Conservation (phyloP, 2,329 filamentous ascomycete genomes). For the Botryosphaeria dothidea region DNA sequence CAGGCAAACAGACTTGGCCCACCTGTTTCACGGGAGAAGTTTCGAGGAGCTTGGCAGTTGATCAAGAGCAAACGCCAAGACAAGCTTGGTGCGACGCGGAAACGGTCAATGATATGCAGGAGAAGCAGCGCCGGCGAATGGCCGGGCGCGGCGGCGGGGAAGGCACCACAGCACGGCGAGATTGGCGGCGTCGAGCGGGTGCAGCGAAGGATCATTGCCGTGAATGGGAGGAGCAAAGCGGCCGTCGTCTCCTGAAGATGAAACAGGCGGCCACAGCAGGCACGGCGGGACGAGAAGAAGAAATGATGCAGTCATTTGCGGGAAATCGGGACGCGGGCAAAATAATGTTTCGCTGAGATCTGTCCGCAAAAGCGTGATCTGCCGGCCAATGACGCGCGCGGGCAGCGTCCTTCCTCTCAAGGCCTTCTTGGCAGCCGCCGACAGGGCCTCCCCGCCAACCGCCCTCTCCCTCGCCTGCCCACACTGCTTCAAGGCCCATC, state of each 20-base stretch:
- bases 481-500: slow-evolving; percentile 6
- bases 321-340: background rate
- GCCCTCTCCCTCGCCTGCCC: background rate
- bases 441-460: no score
- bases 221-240: background rate
- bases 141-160: background rate
- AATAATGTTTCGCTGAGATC: slow-evolving; percentile 7
- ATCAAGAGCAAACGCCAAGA: slow-evolving; percentile 6
- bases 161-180: background rate
- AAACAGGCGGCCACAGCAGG: background rate
- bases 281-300: background rate
- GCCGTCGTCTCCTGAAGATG: background rate
- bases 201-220: background rate
- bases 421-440: slow-evolving; percentile 1
- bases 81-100: slow-evolving; percentile 8
- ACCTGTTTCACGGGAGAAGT: background rate
- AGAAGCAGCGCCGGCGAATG: background rate
- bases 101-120: background rate
- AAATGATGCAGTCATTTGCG: background rate
- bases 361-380: background rate
- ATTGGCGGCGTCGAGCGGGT: background rate
- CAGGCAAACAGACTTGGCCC: slow-evolving; percentile 2
- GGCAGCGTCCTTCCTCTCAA: background rate
- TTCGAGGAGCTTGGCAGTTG: background rate
- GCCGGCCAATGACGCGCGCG: slow-evolving; percentile 9